Percentiles rank a stretch among this genome's conserved stretches.
Conservation (phyloP, 1,139 yeast genomes). For the Martiniozyma asiatica region DNA sequence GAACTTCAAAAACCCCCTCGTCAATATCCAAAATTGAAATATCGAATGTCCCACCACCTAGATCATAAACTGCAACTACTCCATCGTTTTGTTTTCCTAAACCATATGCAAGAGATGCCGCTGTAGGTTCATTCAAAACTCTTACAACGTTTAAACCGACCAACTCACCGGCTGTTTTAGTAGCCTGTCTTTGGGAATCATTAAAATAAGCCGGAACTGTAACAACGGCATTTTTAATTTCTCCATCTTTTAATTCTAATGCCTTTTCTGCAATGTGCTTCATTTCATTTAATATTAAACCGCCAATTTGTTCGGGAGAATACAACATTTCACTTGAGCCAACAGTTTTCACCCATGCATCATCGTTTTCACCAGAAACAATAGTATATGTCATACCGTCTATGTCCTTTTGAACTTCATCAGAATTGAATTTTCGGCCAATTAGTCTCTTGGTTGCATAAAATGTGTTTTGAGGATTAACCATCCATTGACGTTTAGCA, state of each 20-base stretch:
- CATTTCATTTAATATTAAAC: slow-evolving; percentile 41
- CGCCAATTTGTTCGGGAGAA: slow-evolving; percentile 50
- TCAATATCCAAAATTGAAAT: slow-evolving; percentile 70
- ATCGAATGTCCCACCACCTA: slow-evolving; percentile 82
- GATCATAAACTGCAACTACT: slow-evolving; percentile 62
- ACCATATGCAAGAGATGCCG: slow-evolving; percentile 76
- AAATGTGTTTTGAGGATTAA: slow-evolving; percentile 59
- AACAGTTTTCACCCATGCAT: slow-evolving; percentile 44
- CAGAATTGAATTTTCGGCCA: slow-evolving; percentile 53
- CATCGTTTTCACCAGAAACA: slow-evolving; percentile 42
- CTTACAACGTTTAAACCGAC: slow-evolving; percentile 58
- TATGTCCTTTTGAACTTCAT: slow-evolving; percentile 54
- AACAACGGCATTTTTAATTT: slow-evolving; percentile 51
- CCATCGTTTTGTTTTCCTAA: slow-evolving; percentile 48
- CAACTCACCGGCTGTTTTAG: slow-evolving; percentile 57
- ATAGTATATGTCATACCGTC: slow-evolving; percentile 43
- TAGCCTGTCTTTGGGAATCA: slow-evolving; percentile 70
- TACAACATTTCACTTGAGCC: slow-evolving; percentile 18
- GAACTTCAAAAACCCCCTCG: slow-evolving; percentile 70
- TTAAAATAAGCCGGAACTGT: slow-evolving; percentile 77
- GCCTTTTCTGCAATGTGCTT: slow-evolving; percentile 42
- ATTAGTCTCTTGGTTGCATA: slow-evolving; percentile 66
- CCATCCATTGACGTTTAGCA: slow-evolving; percentile 56
- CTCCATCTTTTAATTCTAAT: slow-evolving; percentile 20
- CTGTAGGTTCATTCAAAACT: slow-evolving; percentile 72